Base-by-base conservation (phyloP, 1,139 yeast genomes). In the Debaryomyces sp. region DNA sequence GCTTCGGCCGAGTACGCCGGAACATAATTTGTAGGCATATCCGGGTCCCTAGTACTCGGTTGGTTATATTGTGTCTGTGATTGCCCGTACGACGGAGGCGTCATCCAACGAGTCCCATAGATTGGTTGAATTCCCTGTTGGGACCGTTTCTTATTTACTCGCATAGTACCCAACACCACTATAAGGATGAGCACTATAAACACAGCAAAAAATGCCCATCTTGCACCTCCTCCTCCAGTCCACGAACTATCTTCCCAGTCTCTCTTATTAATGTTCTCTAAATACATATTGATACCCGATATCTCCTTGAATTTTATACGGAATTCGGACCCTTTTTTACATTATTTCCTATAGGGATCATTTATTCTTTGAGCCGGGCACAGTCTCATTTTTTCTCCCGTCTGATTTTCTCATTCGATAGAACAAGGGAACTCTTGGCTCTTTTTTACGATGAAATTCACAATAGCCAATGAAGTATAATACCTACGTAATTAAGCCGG, bases 41-140 rank as follows among this genome's bases (percentile, higher is more conserved):
- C 77, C 0, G 68, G 70, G 42, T 76, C 71, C 21, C 46, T 39
- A 34, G 58, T 56, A 27, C 64, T 62, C 0, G 77, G 75, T 48
- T 72, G 77, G 44, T 76, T 75, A 57, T 85, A 82, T 50, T 82
- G 85, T 48, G 73, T 75, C 58, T 88, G 90, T 3, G 94, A 81
- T 59, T 87, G 94, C 51, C 77, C 68, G 63, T 91, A 90, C n/a
- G 87, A 77, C 0, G 97, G 96, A 4, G 97, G 97, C 0, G 96
- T 86, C 77, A 91, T 80, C 95, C 97, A 91, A 8, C 89, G 82
- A 1, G 97, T 90, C 7, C 96, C 96, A 50, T 84, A 77, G 3
- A 90, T 74, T 0, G 97, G 97, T 27, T 76, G 77, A 36, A 75
- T 72, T 5, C 97, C 97, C 36, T 71, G 67, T 32, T 64, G 73